Conservation (phyloP, 2,329 filamentous ascomycete species). For the Fusarium lyarnte region DNA sequence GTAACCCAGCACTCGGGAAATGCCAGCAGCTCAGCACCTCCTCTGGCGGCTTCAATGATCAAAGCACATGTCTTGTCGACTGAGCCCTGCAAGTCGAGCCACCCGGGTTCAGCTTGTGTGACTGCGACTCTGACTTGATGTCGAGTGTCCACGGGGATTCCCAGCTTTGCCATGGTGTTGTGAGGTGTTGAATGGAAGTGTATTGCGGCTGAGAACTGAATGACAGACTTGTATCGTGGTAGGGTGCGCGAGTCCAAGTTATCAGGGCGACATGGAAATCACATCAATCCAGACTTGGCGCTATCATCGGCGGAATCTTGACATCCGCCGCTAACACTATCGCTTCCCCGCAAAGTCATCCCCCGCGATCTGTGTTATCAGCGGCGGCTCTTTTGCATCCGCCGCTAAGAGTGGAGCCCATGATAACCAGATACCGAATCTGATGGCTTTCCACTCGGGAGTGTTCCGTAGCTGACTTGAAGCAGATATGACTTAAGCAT, state of each 20-base stretch:
- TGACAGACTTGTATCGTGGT: too few species aligned
- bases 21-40: constrained; percentile 62
- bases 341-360: background rate
- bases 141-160: too few species aligned
- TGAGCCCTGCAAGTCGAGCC: constrained; percentile 24
- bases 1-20: constrained; percentile 65
- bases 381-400: background rate
- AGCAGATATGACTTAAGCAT: too few species aligned
- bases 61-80: constrained; percentile 30
- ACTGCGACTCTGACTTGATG: constrained; percentile 17
- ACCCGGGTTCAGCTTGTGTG: constrained; percentile 36
- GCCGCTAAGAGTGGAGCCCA: background rate
- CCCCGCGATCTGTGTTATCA: background rate
- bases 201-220: too few species aligned
- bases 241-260: too few species aligned
- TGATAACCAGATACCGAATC: background rate
- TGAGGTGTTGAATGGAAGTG: background rate
- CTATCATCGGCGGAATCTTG: background rate
- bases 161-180: background rate
- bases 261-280: too few species aligned
- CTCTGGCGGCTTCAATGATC: constrained; percentile 34
- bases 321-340: background rate
- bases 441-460: too few species aligned
- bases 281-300: too few species aligned
- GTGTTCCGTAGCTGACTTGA: background rate